Evolutionary conservation across 495 filamentous ascomycete genomes (phyloP), one percentile per base, ranked within the genome.

Genomic region (Thermothielavioides terrestris): DNA sequence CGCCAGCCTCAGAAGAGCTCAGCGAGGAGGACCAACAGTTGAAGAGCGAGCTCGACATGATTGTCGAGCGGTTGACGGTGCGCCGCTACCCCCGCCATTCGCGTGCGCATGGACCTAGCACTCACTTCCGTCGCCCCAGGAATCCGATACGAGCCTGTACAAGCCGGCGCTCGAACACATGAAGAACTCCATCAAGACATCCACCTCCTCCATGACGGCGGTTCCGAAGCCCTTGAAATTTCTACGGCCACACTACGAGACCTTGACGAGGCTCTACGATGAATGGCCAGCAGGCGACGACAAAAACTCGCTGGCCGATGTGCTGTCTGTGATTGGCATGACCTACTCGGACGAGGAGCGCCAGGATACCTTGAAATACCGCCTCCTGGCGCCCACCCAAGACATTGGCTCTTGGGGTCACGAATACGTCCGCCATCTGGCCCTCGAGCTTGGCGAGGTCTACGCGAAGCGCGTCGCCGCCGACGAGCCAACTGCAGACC

Each of bases 151-250:
- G 30, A 79, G 79, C 49, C 86, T 97, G 54, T 96, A 99, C 71
- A 88, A 85, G 61, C 82, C 90, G 46, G 84, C 92, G 35, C 74
- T 99, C 55, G 89, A 96, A 63, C 82, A 88, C 46, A 96, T 99
- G 78, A 95, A 94, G 74, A 86, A 80, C 59, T 92, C 85, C 60
- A 99, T 99, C 72, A 96, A 94, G 72, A 99, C 94, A 34, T 95
- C 92, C 34, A 99, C 92, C 35, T 94, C 88, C 32, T 99, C 92
- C 10, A 97, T 99, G 92, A 99, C 92, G 17, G 92, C 92, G 34
- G 91, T 99, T 47, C 92, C 92, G 1, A 97, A 97, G 71, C 92
- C 92, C 32, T 79, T 99, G 48, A 99, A 99, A 67, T 97, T 99
- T 68, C 79, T 99, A 46, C 79, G 94, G 67, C 92, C 92, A 45